Evolutionary conservation across 495 filamentous ascomycete genomes (phyloP).

Genomic region (Trichocladium uniseriatum): DNA sequence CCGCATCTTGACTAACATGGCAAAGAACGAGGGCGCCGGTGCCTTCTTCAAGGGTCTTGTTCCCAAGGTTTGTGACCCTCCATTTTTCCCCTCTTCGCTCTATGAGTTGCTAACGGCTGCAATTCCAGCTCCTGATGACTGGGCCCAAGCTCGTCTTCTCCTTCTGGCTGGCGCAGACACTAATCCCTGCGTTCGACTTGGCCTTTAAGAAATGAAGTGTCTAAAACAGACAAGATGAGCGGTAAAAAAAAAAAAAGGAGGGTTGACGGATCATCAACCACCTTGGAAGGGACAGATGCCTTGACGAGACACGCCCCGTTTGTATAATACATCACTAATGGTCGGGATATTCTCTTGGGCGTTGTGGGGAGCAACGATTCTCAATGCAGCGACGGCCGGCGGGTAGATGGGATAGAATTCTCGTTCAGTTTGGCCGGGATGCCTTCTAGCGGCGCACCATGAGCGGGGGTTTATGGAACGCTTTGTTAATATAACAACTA

Average conservation of each 20-base stretch:
- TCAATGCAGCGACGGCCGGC: constrained; percentile 8
- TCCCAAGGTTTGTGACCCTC: constrained; percentile 55
- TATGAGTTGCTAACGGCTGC: neutral
- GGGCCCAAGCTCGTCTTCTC: constrained; percentile 98
- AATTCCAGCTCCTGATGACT: constrained; percentile 80
- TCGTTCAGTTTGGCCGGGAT: neutral
- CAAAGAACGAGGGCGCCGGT: constrained; percentile 69
- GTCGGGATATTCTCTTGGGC: constrained; percentile 9
- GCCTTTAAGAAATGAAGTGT: constrained; percentile 12
- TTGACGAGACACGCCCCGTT: neutral
- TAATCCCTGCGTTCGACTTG: constrained; percentile 57
- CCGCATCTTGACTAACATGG: constrained; percentile 81
- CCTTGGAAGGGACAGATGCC: neutral
- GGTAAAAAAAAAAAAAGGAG: neutral
- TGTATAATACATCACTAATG: neutral
- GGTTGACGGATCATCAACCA: neutral
- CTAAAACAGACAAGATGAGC: no score
- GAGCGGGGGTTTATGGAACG: neutral
- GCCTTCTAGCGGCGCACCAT: neutral
- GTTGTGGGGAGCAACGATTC: constrained; percentile 5
- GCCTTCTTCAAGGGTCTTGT: constrained; percentile 97
- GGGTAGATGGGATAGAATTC: constrained; percentile 3
- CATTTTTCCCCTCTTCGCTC: neutral
- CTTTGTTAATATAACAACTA: neutral
- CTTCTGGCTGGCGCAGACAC: constrained; percentile 96